These are phyloP conservation scores for Encephalitozoon romaleae DNA, from an alignment of 371 early-diverging fungal genomes.

Conservation along the genomic window DNA sequence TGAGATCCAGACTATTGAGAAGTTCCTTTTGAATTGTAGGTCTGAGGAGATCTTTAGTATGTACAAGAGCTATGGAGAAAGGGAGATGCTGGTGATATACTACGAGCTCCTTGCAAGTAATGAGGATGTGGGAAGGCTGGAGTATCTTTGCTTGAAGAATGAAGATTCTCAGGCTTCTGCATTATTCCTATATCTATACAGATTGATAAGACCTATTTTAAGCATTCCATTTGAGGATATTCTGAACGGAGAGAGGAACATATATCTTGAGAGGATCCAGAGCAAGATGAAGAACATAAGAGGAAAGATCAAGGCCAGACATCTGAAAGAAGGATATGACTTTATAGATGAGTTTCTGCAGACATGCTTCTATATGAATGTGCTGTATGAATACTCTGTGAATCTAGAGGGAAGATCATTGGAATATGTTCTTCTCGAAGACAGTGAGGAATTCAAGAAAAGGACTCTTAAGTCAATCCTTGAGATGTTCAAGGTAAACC, in stretches of 20 bases:
- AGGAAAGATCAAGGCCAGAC: constrained; percentile 10
- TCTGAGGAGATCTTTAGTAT: constrained; percentile 40
- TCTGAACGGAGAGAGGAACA: background rate
- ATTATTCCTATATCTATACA: constrained; percentile 30
- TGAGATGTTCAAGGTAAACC: constrained; percentile 17
- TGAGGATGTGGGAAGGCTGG: constrained; percentile 35
- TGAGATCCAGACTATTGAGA: constrained; percentile 28
- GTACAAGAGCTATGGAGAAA: constrained; percentile 45
- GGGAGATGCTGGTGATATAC: constrained; percentile 34
- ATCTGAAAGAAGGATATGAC: background rate
- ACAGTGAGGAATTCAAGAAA: constrained; percentile 34
- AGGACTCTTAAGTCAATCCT: constrained; percentile 29
- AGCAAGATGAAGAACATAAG: constrained; percentile 24
- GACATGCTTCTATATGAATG: constrained; percentile 18
- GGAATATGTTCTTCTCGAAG: constrained; percentile 8
- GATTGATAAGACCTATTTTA: constrained; percentile 6
- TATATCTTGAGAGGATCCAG: background rate
- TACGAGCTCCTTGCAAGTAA: constrained; percentile 25
- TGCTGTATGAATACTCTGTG: constrained; percentile 20
- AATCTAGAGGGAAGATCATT: constrained; percentile 6
- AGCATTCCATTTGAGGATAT: constrained; percentile 1
- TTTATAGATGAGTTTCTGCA: constrained; percentile 37
- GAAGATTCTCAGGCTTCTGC: constrained; percentile 26
- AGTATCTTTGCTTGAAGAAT: constrained; percentile 42
- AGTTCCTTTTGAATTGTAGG: constrained; percentile 30